phyloP scores from a whole-genome alignment of 805 yeast genomes.

The Wickerhamomyces ciferrii region DNA sequence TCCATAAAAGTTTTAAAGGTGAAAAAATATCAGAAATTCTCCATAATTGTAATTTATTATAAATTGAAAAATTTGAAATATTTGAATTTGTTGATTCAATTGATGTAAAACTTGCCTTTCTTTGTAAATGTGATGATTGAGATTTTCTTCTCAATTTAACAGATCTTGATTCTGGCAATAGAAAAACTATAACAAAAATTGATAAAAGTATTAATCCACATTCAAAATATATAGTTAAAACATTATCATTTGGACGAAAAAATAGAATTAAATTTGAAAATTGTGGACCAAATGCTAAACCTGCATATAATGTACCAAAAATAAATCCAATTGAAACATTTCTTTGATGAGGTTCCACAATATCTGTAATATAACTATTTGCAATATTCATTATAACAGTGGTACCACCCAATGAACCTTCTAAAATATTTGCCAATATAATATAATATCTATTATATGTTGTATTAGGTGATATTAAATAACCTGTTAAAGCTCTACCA shows the following conservation, averaged over 20 bases:
- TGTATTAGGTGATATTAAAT: conserved; percentile 27
- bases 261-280: conserved; percentile 39
- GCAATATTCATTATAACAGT: conserved; percentile 50
- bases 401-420: conserved; percentile 58
- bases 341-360: conserved; percentile 57
- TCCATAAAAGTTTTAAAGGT: conserved; percentile 53
- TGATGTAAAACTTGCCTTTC: conserved; percentile 26
- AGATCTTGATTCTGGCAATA: conserved; percentile 64
- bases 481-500: conserved; percentile 14
- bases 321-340: conserved; percentile 53
- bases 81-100: conserved; percentile 9
- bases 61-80: conserved; percentile 1
- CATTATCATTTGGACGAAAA: conserved; percentile 17
- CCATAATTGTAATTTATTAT: background rate
- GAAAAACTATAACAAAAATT: conserved; percentile 27
- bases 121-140: conserved; percentile 29
- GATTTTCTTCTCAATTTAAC: conserved; percentile 46
- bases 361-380: conserved; percentile 71
- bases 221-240: conserved; percentile 26
- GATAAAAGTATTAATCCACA: conserved; percentile 25
- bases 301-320: conserved; percentile 53
- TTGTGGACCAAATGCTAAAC: conserved; percentile 63
- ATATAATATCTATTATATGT: conserved; percentile 33
- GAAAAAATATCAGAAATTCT: conserved; percentile 24
- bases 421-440: conserved; percentile 38